phyloP scores from a whole-genome alignment of 192 early-diverging fungal genomes.

The Umbelopsis ramanniana region DNA sequence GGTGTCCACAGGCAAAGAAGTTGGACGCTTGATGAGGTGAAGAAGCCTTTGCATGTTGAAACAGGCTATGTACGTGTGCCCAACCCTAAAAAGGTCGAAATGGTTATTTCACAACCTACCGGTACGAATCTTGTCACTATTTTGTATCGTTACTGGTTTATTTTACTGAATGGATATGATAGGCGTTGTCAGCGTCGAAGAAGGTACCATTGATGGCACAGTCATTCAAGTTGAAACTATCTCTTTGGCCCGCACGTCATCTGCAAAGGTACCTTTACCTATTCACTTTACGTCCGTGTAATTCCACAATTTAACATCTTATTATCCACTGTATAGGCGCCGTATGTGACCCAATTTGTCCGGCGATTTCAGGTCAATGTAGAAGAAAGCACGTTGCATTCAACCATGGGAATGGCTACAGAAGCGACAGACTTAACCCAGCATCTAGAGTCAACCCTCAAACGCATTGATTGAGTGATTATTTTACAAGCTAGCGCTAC shows the following conservation, averaged over 20 bases:
- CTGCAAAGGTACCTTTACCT: conserved; percentile 14
- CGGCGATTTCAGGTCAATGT: background rate
- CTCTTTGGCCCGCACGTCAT: background rate
- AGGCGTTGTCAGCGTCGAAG: conserved; percentile 26
- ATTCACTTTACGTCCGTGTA: background rate
- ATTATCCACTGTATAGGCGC: background rate
- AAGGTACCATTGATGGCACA: conserved; percentile 18
- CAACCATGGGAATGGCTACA: conserved; percentile 13
- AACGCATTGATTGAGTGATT: conserved; percentile 7
- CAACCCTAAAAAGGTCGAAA: background rate
- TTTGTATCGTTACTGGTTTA: background rate
- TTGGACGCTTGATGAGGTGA: conserved; percentile 20
- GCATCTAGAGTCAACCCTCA: conserved; percentile 17
- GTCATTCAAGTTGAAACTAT: background rate
- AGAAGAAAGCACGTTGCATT: background rate
- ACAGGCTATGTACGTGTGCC: conserved; percentile 21
- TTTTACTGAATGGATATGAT: background rate
- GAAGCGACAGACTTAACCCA: background rate
- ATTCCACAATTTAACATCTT: too few relatives aligned
- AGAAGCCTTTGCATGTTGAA: conserved; percentile 20
- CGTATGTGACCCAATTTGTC: background rate
- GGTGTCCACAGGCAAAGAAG: conserved; percentile 1
- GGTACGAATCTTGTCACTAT: background rate
- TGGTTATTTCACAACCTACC: conserved; percentile 17
- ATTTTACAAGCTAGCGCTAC: background rate